Base-by-base conservation (phyloP, 176 grass and related monocot genomes). In the Triticum monococcum region DNA sequence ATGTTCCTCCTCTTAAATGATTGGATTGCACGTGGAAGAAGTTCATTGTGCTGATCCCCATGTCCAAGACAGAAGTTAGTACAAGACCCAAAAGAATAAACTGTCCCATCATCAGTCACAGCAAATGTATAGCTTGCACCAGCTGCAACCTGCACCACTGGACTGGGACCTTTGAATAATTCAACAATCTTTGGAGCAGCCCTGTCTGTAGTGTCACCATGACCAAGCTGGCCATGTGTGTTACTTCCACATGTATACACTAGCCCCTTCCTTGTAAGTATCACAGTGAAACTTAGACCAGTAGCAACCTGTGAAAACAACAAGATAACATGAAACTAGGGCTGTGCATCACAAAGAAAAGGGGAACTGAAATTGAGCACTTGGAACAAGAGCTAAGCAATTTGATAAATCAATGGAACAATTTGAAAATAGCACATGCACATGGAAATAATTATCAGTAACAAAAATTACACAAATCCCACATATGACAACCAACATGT, bases 31-130 rank as follows among this genome's bases (percentile, higher is more conserved):
- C 94, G 94, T 14, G 97, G 97, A 84, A 83, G 83, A 86, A 99
- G 92, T 87, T 97, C 94, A 41, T 99, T 78, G 36, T 99, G 94
- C 84, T 99, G 97, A 73, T 97, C 90, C 31, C 94, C 97, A 11
- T 99, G 94, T 38, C 97, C 97, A 72, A 99, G 89, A 78, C 97
- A 99, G 86, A 99, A 97, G 73, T 99, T 99, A 25, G 83, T 87
- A 86, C 92, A 99, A 65, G 94, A 97, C 9, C 97, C 97, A 84
- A 93, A 99, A 14, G 97, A 99, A 89, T 99, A 86, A 54, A 99
- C 87, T 40, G 85, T 87, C 12, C 97, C 94, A 79, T 97, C 97
- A 72, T 91, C 85, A 36, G 97, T 99, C 23, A 99, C 97, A 82
- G 97, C 90, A 83, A 96, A 94, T 17, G 97, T 93, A 73, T 99